These are phyloP conservation scores for Xylaria polymorpha DNA, from an alignment of 2,329 filamentous ascomycete species.

Conservation along the genomic window DNA sequence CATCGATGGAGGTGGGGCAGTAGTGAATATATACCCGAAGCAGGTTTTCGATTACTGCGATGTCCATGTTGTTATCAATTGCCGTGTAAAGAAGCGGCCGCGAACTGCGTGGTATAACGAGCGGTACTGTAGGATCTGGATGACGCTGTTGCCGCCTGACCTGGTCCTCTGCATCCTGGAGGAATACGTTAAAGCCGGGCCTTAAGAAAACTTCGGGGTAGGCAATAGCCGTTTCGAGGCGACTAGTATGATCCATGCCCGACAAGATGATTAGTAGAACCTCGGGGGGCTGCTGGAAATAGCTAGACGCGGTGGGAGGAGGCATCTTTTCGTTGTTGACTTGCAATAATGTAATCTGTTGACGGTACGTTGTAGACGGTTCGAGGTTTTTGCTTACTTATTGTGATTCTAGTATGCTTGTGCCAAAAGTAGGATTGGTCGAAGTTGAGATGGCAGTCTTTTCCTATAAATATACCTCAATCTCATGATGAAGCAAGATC, in stretches of 20 bases:
- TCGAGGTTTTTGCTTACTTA: not conserved
- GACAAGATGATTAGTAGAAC: not conserved
- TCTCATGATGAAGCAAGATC: not conserved
- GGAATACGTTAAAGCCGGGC: not conserved
- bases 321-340: slow-evolving; percentile 11
- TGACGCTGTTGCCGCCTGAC: not conserved
- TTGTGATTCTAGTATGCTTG: not conserved
- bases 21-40: not conserved
- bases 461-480: not conserved
- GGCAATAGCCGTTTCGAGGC: slow-evolving; percentile 9
- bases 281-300: not conserved
- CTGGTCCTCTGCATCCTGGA: not conserved
- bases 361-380: not conserved
- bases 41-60: slow-evolving; percentile 10
- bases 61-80: not conserved
- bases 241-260: not conserved
- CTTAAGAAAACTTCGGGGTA: slow-evolving; percentile 17
- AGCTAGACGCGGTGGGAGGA: not conserved
- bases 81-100: slow-evolving; percentile 16
- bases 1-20: slow-evolving; percentile 18
- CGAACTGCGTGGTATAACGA: not conserved
- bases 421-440: not conserved
- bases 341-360: not conserved
- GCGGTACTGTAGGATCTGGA: not conserved
- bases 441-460: not conserved